Percentiles rank a stretch among this genome's conserved stretches.
Evolutionary conservation across 2,329 filamentous ascomycete genomes (phyloP).

Genomic region (Botryotinia convoluta): DNA sequence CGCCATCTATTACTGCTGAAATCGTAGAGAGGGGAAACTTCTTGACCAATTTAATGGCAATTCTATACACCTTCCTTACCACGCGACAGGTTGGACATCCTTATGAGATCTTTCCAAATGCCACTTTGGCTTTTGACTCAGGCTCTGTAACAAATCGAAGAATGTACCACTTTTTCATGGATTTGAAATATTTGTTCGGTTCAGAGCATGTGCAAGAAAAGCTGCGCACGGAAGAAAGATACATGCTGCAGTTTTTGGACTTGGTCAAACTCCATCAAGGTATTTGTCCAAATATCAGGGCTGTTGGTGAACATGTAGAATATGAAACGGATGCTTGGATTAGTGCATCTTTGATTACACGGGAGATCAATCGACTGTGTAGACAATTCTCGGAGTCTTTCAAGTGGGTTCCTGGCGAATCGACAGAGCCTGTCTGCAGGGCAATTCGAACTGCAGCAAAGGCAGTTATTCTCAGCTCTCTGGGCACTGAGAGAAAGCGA

Average conservation of each 20-base stretch:
- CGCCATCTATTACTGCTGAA: conserved; percentile 93
- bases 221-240: conserved; percentile 78
- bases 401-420: conserved; percentile 62
- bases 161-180: conserved; percentile 97
- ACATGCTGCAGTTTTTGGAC: conserved; percentile 91
- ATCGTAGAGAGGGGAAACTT: conserved; percentile 95
- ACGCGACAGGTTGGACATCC: conserved; percentile 94
- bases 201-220: conserved; percentile 85
- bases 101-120: conserved; percentile 80
- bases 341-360: conserved; percentile 86
- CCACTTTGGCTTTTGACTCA: conserved; percentile 87
- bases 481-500: conserved; percentile 81
- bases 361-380: conserved; percentile 91
- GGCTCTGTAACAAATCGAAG: conserved; percentile 92
- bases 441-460: conserved; percentile 76
- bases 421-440: conserved; percentile 61
- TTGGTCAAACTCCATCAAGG: conserved; percentile 95
- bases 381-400: conserved; percentile 87
- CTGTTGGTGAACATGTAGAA: conserved; percentile 92
- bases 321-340: conserved; percentile 99
- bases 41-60: conserved; percentile 89
- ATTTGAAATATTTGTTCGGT: conserved; percentile 85
- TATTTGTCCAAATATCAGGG: conserved; percentile 90
- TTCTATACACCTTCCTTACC: conserved; percentile 95
- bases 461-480: conserved; percentile 81